Base-by-base conservation (phyloP, 495 filamentous ascomycete genomes). In the Penicillium simplicissimum region DNA sequence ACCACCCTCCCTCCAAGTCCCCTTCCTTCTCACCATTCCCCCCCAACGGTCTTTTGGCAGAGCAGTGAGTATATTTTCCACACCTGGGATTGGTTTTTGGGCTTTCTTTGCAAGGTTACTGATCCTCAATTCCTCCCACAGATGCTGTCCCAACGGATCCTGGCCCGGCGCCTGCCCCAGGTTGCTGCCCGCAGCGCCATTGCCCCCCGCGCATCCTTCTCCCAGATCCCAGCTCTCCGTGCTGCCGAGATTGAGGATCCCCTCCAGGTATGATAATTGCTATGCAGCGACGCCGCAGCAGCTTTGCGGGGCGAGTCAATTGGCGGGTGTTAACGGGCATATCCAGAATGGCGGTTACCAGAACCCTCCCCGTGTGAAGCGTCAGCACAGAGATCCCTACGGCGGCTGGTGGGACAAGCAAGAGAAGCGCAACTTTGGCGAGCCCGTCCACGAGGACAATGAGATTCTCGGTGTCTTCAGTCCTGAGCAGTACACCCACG, bases 381-480 rank as follows among this genome's bases (percentile, higher is more conserved):
- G 93, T 63, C 85, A 89, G 71, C 87, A 90, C 77, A 91, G 96
- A 73, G 96, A 98, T 72, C 96, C 96, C 37, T 85, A 98, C 71
- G 94, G 77, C 67, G 89, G 92, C 72, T 98, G 93, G 92, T 98
- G 94, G 94, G 93, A 98, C 76, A 89, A 92, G 81, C 93, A 98
- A 72, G 94, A 97, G 74, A 89, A 93, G 67, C 87, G 93, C 59
- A 97, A 98, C 81, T 99, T 88, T 67, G 92, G 92, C 68, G 96
- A 99, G 76, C 90, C 93, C 4, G 86, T 96, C 31, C 94, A 99
- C 74, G 96, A 99, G 77, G 96, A 99, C 76, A 88, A 98, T 71
- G 96, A 99, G 74, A 87, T 97, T 56, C 82, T 98, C 21, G 93
- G 94, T 69, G 87, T 96, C 58, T 94, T 99, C 79, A 88, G 89